Evolutionary conservation across 331 rosid genomes (phyloP), one percentile per base, ranked within the genome.

Genomic region (Quercus phellos): DNA sequence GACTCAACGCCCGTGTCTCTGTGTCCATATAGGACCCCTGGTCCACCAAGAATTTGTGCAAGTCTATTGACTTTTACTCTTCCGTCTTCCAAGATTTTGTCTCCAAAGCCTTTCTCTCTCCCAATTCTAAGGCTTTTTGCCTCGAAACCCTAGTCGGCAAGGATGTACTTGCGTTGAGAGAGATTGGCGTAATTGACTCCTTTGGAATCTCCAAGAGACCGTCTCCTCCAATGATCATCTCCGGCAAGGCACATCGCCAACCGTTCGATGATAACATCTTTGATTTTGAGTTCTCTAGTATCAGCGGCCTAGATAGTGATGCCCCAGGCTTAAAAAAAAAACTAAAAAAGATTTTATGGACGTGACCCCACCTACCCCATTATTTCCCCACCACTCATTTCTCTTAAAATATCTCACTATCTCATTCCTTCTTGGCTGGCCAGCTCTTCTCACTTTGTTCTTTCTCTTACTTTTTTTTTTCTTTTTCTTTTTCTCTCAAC

Each of bases 231-330:
- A 69, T 87, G 79, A 68, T 81, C 51, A 24, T 88, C 8, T 27
- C 51, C 1, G 84, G 90, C n/a, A 73, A 82, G 1, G 80, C 75
- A 2, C 61, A 22, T 34, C 74, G 72, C 24, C 85, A 74, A 10
- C 91, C 83, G 3, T 89, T 88, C 35, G 9, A 69, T 1, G 75
- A 21, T 0, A 67, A 86, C 2, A 6, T 82, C 2, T 88, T 83
- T 74, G 90, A 87, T 70, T 87, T 91, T 21, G 89, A 75, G 32
- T 91, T 90, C 81, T 73, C 85, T 56, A 81, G 87, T 0, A 77
- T 56, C 42, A 82, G 74, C 13, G 35, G 74, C 6, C 55, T 88
- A 3, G 86, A 84, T 11, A 1, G 27, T 26, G 27, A 26, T 26
- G 27, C 27, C 27, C 27, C 27, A 26, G 2, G 27, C 27, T 26